Base-by-base conservation (phyloP, 345 rosid species). In the Isatis tinctoria region DNA sequence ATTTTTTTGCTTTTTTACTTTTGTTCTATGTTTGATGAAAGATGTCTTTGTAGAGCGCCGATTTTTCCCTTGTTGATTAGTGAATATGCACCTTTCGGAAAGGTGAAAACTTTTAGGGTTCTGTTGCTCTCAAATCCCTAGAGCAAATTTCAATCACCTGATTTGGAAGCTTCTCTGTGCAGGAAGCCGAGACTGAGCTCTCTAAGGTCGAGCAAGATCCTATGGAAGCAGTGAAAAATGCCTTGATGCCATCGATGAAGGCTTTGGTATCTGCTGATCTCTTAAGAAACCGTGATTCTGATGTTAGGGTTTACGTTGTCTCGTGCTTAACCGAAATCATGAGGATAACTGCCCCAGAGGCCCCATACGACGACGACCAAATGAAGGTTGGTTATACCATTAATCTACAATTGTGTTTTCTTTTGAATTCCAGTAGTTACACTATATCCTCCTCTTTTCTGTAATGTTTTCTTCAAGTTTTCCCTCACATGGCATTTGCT, bases 321-420 rank as follows among this genome's bases (percentile, higher is more conserved):
- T 90, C 90, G 13, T 90, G 98, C 82, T 60, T 89, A 30, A 88
- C 78, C 26, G 93, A 90, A 70, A 82, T 90, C 28, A 81, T 85
- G 61, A 85, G 98, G 83, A 90, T 90, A 69, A 85, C 93, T 45
- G 96, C 97, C 8, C 97, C 98, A 0, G 87, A 81, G 51, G 87
- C 87, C 43, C 98, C 98, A 3, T 93, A 83, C 22, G 40, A 71
- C 60, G 93, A 93, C 77, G 80, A 86, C 9, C 67, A 61, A 26
- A 90, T 93, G 97, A 87, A 87, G 97, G 98, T 79, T 73, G 7
- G 13, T 26, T 64, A 18, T 24, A 60, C 57, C 32, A 16, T 30
- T 27, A 18, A 9, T n/a, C 63, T 57, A 54, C 49, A 16, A 28
- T 13, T 13, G 35, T 39, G 26, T 43, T 8, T 33, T 41, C 61